phyloP scores from a whole-genome alignment of 2,329 filamentous ascomycete species.

The Blumeria hordei region DNA sequence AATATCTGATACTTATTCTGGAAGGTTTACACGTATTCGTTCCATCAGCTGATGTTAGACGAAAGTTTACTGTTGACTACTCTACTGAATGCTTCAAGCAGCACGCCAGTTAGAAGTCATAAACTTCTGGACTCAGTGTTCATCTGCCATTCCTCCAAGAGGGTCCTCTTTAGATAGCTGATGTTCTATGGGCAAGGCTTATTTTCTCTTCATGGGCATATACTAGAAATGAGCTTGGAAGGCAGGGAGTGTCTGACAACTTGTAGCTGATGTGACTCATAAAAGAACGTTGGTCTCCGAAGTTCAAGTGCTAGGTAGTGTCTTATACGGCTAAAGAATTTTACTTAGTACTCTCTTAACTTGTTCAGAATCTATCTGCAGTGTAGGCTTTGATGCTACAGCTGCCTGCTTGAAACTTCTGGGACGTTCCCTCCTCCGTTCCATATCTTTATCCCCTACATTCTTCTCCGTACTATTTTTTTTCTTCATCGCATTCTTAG shows the following conservation, averaged over 20 bases:
- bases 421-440: constrained; percentile 16
- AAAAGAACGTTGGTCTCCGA: not conserved
- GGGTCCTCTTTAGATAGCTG: not conserved
- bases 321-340: constrained; percentile 27
- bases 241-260: not conserved
- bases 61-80: no score
- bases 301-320: not conserved
- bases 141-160: not conserved
- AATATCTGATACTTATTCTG: no score
- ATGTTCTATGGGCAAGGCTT: not conserved
- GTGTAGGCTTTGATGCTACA: constrained; percentile 25
- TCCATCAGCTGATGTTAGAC: no score
- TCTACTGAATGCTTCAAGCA: no score
- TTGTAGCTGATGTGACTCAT: not conserved
- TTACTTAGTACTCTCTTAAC: constrained; percentile 37
- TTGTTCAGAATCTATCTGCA: constrained; percentile 26
- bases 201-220: not conserved
- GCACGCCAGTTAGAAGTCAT: no score
- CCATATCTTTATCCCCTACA: constrained; percentile 8
- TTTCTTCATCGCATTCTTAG: constrained; percentile 27
- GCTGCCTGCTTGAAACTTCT: constrained; percentile 44
- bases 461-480: constrained; percentile 15
- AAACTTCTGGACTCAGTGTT: not conserved
- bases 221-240: not conserved
- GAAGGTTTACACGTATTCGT: no score